A percentile compares a stretch with the other conserved stretches of the same genome.
These are phyloP conservation scores for Massariosphaeria phaeospora DNA, from an alignment of 495 filamentous ascomycete genomes.

Conservation along the genomic window DNA sequence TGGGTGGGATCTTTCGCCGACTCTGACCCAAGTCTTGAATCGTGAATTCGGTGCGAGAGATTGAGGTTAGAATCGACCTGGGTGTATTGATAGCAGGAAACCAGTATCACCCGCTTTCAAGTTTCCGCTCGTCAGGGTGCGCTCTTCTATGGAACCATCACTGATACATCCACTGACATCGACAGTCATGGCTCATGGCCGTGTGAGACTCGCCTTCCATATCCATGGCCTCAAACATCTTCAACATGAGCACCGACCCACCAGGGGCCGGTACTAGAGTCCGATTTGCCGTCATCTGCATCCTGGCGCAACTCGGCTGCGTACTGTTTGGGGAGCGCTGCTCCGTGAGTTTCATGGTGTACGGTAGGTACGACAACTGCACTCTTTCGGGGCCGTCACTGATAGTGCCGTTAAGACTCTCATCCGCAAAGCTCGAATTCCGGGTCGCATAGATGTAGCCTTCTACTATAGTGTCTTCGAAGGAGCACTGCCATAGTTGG, in stretches of 20 bases:
- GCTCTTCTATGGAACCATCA: not conserved
- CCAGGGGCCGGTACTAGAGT: not conserved
- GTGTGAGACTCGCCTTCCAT: not conserved
- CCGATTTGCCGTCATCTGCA: not conserved
- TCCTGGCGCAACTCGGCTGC: slow-evolving; percentile 1
- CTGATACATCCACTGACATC: slow-evolving; percentile 14
- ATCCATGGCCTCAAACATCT: no score
- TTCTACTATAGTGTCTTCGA: slow-evolving; percentile 76
- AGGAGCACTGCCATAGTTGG: slow-evolving; percentile 80
- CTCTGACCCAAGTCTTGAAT: no score
- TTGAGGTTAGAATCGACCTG: no score
- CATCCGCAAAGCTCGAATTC: not conserved
- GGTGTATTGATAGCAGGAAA: no score
- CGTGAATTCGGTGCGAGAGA: no score
- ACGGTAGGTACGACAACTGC: slow-evolving; percentile 1
- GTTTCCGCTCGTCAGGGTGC: slow-evolving; percentile 7
- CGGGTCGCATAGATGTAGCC: slow-evolving; percentile 67
- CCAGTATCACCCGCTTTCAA: no score
- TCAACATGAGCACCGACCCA: not conserved
- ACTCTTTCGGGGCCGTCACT: not conserved
- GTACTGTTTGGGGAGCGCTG: not conserved
- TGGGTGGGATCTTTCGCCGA: no score
- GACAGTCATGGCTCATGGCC: not conserved
- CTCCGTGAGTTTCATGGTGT: slow-evolving; percentile 11
- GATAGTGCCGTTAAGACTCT: not conserved